Base-by-base conservation (phyloP, 805 yeast genomes). In the Saccharomycopsis lassenensis region DNA sequence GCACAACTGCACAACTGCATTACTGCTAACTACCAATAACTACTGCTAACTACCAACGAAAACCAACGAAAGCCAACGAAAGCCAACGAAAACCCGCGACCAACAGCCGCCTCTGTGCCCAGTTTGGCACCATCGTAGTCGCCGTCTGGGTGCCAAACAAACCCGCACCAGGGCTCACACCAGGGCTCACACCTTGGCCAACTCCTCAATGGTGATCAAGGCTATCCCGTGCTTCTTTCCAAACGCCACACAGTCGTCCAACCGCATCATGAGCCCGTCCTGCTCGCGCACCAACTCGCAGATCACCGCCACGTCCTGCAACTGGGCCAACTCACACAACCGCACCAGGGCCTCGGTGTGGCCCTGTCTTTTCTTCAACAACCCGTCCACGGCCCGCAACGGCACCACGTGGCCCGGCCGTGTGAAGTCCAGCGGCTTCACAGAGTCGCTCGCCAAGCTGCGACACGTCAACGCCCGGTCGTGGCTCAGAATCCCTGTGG, bases 291-390 rank as follows among this genome's bases (percentile, higher is more conserved):
- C 97, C 48, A 91, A 65, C 62, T 91, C 99, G 57, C 97, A 83
- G 48, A 91, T 89, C 24, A 81, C 91, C 11, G 82, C 94, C 2
- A 85, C 98, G 2, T 91, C 94, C 45, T 72, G 71, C 48, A 82
- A 64, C 0, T 85, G 86, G 5, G 89, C 69, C 50, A 87, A 64
- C 50, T 63, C 61, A 53, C 94, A 77, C 45, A 91, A 65, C 53
- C 89, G 94, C 6, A 91, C 94, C 19, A 85, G 86, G 12, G 98
- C 97, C 61, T 91, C 99, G 7, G 99, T 91, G 56, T 91, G 99
- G 11, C 99, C 99, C 40, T 82, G 66, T 65, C 99, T 80, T 33
- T 63, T 61, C 39, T 75, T 63, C 39, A 91, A 74, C 35, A 94
- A 77, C 1, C 95, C 94, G 17, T 81, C 81, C 15, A 69, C 81